These are phyloP conservation scores for Inonotus obliquus DNA, from an alignment of 1,284 basidiomycete genomes.

Conservation along the genomic window DNA sequence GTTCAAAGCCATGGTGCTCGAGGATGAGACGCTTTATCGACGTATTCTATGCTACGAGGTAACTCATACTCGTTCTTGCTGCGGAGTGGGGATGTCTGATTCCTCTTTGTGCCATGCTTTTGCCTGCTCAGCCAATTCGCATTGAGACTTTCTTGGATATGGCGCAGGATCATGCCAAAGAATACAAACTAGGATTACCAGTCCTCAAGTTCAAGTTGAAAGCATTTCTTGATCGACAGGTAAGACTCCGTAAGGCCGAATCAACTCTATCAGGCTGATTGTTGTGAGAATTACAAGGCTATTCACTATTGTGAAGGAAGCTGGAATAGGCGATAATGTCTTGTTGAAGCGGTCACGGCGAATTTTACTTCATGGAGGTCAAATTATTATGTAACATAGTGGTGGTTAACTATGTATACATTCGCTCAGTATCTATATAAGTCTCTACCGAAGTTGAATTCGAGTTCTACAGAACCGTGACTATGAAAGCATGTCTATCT, in stretches of 20 bases:
- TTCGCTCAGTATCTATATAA: no score
- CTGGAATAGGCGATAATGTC: constrained; percentile 24
- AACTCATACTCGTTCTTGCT: constrained; percentile 12
- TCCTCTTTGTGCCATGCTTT: no score
- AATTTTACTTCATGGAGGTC: no score
- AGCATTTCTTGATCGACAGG: constrained; percentile 56
- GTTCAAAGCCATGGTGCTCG: constrained; percentile 40
- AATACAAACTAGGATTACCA: constrained; percentile 28
- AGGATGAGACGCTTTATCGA: constrained; percentile 43
- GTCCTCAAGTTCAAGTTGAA: constrained; percentile 40
- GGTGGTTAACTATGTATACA: not conserved
- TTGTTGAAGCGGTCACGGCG: not conserved
- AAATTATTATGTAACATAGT: no score
- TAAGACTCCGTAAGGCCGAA: constrained; percentile 20
- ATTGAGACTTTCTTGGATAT: constrained; percentile 49
- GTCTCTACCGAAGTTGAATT: not conserved
- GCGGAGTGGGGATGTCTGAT: not conserved
- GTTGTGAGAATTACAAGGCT: constrained; percentile 31
- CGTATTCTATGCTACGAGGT: constrained; percentile 64
- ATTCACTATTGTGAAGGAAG: constrained; percentile 40
- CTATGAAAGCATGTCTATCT: not conserved
- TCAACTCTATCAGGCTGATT: not conserved
- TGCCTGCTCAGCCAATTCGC: constrained; percentile 49
- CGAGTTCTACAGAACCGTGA: not conserved
- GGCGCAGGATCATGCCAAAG: constrained; percentile 20